A percentile compares a stretch with the other conserved stretches of the same genome.
These are phyloP conservation scores for peach (Prunus persica) DNA, from an alignment of 306 rosid genomes.

Conservation along the genomic window Prunus_persica_NCBIv2 NC_034012.1:6054501-6055000, in stretches of 20 bases:
- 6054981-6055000: conserved; percentile 34
- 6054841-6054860: background rate
- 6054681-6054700: background rate
- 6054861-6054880: background rate
- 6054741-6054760: background rate
- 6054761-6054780: background rate
- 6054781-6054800: background rate
- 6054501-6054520: no score
- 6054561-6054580: no score
- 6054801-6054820: background rate
- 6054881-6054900: conserved; percentile 42
- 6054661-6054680: no score
- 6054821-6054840: background rate
- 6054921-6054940: conserved; percentile 44
- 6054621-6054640: no score
- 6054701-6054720: background rate
- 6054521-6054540: no score
- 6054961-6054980: conserved; percentile 47
- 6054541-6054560: no score
- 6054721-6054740: background rate
- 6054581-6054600: no score
- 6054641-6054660: no score
- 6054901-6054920: conserved; percentile 49
- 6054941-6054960: conserved; percentile 43
- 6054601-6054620: no score